Conservation (phyloP, 768 basidiomycete genomes). For the Boletus speciosus region DNA sequence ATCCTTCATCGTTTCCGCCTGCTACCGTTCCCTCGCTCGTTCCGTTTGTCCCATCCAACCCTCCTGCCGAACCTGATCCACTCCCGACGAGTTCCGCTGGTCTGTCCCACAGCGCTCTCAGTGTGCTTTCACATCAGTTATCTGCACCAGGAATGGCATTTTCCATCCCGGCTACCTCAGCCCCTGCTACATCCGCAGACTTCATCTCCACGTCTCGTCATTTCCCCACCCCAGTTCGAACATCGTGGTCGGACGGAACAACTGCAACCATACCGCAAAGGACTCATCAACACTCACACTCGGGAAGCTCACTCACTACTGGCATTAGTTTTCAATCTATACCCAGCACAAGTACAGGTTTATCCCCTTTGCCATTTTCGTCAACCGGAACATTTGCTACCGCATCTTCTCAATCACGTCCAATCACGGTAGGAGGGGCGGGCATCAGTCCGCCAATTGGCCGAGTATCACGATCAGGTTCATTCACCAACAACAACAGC, state of each 20-base stretch:
- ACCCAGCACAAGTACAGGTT: conserved; percentile 28
- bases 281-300: conserved; percentile 32
- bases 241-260: conserved; percentile 31
- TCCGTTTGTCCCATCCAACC: conserved; percentile 26
- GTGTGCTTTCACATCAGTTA: conserved; percentile 20
- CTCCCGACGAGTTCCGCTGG: conserved; percentile 34
- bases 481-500: conserved; percentile 45
- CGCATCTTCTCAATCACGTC: conserved; percentile 25
- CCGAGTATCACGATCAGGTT: conserved; percentile 56
- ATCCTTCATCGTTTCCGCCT: conserved; percentile 25
- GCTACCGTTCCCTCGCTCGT: conserved; percentile 23
- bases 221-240: conserved; percentile 26
- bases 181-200: conserved; percentile 20
- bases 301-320: conserved; percentile 26
- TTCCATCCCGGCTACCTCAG: conserved; percentile 20
- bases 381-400: conserved; percentile 30
- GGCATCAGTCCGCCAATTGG: conserved; percentile 41
- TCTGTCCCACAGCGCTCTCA: conserved; percentile 22
- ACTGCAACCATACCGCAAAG: conserved; percentile 26
- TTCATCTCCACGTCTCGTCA: conserved; percentile 23
- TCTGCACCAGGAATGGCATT: conserved; percentile 16
- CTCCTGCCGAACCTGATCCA: conserved; percentile 28
- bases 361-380: conserved; percentile 30
- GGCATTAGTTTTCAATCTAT: conserved; percentile 32
- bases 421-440: conserved; percentile 17